phyloP scores from a whole-genome alignment of 75 land plant genomes.

The Cunninghamia lanceolata region DNA sequence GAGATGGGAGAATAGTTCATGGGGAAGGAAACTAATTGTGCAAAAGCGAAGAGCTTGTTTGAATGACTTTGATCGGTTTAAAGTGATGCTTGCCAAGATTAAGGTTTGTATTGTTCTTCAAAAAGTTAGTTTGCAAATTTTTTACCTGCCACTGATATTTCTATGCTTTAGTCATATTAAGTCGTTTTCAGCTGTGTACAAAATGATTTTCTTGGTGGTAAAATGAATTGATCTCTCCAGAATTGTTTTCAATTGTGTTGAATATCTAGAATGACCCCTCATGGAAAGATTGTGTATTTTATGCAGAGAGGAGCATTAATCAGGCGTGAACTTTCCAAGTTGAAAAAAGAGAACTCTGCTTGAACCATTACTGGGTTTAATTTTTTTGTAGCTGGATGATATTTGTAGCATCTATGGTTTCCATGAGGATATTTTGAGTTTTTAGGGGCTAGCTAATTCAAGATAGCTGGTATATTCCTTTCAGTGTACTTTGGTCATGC shows the following conservation, averaged over 20 bases:
- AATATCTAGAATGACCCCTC: background rate
- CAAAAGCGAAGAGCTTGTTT: constrained; percentile 68
- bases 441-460: background rate
- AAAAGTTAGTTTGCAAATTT: background rate
- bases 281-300: background rate
- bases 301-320: constrained; percentile 10
- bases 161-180: background rate
- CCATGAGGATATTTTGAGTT: background rate
- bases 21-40: constrained; percentile 85
- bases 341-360: constrained; percentile 4
- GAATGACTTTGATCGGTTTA: constrained; percentile 86
- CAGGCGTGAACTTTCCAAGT: constrained; percentile 8
- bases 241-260: background rate
- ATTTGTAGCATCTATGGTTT: background rate
- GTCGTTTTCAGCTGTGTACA: background rate
- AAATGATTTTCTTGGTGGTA: background rate
- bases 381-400: background rate
- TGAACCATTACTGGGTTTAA: background rate
- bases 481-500: background rate
- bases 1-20: constrained; percentile 83
- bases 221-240: too few relatives aligned
- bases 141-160: background rate
- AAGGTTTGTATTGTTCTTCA: constrained; percentile 10
- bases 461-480: background rate
- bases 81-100: constrained; percentile 74